Percentiles rank a stretch among this genome's conserved stretches.
Conservation (phyloP, 371 early-diverging fungal species). For the Mucor irregularis region DNA sequence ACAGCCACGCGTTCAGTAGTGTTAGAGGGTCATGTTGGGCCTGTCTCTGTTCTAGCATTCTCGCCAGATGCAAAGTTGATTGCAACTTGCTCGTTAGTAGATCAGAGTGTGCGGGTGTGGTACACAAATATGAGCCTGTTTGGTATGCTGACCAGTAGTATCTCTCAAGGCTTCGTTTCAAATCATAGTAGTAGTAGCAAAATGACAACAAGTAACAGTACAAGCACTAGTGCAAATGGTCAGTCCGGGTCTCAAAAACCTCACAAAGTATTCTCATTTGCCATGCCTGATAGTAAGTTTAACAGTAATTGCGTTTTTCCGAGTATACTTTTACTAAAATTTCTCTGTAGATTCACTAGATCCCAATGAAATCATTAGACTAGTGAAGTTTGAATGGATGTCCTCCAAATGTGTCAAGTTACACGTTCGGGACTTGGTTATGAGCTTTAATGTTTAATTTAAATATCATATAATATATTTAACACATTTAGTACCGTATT, state of each 20-base stretch:
- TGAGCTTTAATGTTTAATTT: conserved; percentile 62
- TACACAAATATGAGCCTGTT: conserved; percentile 73
- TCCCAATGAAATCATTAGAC: conserved; percentile 44
- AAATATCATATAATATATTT: no score
- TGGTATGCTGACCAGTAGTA: conserved; percentile 66
- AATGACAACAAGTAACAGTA: not conserved
- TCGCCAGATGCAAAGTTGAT: conserved; percentile 81
- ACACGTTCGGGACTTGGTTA: conserved; percentile 52
- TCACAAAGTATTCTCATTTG: conserved; percentile 66
- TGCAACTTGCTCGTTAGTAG: conserved; percentile 72
- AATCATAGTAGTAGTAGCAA: conserved; percentile 3
- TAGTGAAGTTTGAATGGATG: conserved; percentile 72
- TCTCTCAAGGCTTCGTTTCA: conserved; percentile 34
- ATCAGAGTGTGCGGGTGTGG: conserved; percentile 77
- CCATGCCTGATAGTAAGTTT: conserved; percentile 53
- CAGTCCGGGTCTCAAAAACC: conserved; percentile 48
- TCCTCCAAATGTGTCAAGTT: conserved; percentile 66
- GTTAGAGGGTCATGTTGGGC: conserved; percentile 70
- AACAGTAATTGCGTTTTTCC: not conserved
- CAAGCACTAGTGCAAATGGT: conserved; percentile 8
- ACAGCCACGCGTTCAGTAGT: conserved; percentile 82
- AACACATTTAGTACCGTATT: no score
- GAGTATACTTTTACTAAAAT: not conserved
- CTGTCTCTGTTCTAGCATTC: conserved; percentile 73
- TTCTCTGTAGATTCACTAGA: conserved; percentile 30